Evolutionary conservation across 495 filamentous ascomycete species (phyloP), one percentile per base, ranked within the genome.

Genomic region (Talaromyces trachyspermus): DNA sequence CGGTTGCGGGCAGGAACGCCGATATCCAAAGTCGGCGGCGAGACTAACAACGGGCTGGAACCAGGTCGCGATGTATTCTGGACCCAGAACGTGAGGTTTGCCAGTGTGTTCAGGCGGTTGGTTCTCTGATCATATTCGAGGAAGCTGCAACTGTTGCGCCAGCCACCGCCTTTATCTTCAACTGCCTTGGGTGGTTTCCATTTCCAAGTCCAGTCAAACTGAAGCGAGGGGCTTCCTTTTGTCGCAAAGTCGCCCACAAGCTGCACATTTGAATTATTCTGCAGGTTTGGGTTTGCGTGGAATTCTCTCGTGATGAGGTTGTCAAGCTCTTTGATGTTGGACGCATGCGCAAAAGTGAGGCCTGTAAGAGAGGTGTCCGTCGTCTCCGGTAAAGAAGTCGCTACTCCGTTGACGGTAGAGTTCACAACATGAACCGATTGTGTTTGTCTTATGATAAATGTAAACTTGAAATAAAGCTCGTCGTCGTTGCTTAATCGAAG

Each of bases 251-350:
- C 88, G 0, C 92, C 92, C 6, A 97, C 81, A 11, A 98, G 70
- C 49, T 91, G 85, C 10, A 98, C 92, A 63, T 95, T 96, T 19
- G 89, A 78, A 54, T 97, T 96, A 59, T 95, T 95, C 69, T 98
- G 92, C 23, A 98, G 69, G 61, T 98, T 98, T 0, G 94, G 92
- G 54, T 98, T 90, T 23, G 91, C 89, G 51, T 97, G 88, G 57
- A 98, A 96, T 62, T 98, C 92, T 51, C 89, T 74, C 17, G 88
- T 96, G 36, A 96, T 83, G 20, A 98, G 71, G 53, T 92, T 96
- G 56, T 96, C 92, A 10, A 98, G 76, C 50, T 96, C 92, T 61
- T 80, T 84, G 8, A 80, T 65, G 51, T 78, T 94, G 2, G 91
- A 85, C 23, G 85, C 91, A 60, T 89, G 89, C 33, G 91, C 84